These are phyloP conservation scores for Pseudogymnoascus sp. DNA, from an alignment of 2,329 filamentous ascomycete genomes.

Conservation along the genomic window DNA sequence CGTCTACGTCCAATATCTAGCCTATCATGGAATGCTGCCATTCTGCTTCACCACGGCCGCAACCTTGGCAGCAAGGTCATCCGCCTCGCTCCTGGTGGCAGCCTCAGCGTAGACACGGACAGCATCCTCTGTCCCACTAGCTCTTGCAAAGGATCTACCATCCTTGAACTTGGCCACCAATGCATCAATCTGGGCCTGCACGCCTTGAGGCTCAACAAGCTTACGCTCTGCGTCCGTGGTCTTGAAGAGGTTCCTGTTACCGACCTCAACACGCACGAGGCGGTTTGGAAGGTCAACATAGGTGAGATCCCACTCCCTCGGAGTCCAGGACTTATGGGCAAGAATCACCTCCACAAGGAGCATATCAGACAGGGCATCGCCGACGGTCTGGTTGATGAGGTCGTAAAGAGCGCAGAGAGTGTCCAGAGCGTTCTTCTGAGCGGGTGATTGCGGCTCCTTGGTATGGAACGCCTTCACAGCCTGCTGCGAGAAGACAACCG, in stretches of 20 bases:
- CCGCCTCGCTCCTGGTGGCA: conserved; percentile 77
- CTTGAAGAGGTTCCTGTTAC: conserved; percentile 79
- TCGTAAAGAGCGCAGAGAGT: conserved; percentile 76
- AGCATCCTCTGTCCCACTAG: conserved; percentile 91
- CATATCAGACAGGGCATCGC: conserved; percentile 92
- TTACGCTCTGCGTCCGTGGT: conserved; percentile 88
- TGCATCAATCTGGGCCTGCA: conserved; percentile 79
- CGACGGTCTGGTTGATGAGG: conserved; percentile 96
- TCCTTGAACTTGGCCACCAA: conserved; percentile 85
- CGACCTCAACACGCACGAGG: conserved; percentile 86
- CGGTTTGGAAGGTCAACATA: conserved; percentile 93
- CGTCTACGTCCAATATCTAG: neutral
- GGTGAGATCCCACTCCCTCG: conserved; percentile 84
- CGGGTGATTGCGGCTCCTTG: conserved; percentile 79
- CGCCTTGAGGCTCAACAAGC: conserved; percentile 67
- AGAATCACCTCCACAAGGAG: conserved; percentile 93
- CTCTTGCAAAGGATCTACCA: conserved; percentile 82
- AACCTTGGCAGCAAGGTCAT: conserved; percentile 81
- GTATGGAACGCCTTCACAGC: conserved; percentile 71
- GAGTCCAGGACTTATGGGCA: conserved; percentile 86
- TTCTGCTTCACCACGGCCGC: conserved; percentile 28
- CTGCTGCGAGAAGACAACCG: conserved; percentile 83
- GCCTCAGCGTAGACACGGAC: conserved; percentile 95
- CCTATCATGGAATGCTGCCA: conserved; percentile 12
- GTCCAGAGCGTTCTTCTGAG: conserved; percentile 81